phyloP scores from a whole-genome alignment of 163 green algal genomes.

The Scenedesmus sp. region DNA sequence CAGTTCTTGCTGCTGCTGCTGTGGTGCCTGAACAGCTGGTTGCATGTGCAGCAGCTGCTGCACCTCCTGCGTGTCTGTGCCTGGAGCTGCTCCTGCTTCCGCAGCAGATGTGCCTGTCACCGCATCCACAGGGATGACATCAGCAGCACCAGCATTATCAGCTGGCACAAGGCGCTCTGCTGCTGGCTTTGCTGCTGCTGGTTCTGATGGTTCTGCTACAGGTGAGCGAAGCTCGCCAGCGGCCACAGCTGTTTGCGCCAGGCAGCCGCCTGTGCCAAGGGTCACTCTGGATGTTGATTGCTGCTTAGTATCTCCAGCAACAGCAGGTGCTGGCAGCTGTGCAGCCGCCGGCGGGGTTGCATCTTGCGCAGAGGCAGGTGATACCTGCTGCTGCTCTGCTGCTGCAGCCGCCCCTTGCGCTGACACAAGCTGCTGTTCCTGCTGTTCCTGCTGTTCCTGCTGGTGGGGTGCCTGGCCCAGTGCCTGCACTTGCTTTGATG shows the following conservation, averaged over 20 bases:
- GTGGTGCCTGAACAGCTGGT: background rate
- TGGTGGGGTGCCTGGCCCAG: background rate
- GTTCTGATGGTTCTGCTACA: background rate
- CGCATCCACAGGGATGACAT: background rate
- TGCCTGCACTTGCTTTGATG: background rate
- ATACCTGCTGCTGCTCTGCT: background rate
- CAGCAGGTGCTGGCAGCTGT: background rate
- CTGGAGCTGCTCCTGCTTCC: background rate
- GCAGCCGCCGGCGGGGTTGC: background rate
- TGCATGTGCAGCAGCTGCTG: background rate
- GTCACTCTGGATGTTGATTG: background rate
- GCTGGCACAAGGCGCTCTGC: background rate
- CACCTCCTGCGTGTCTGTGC: background rate
- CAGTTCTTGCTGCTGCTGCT: background rate
- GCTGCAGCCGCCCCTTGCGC: background rate
- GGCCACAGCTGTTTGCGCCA: background rate
- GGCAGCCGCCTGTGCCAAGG: background rate
- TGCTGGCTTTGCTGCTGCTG: background rate
- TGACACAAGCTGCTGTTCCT: background rate
- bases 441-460: background rate
- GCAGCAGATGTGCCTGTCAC: background rate
- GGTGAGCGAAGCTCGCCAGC: background rate
- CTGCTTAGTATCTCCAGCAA: background rate
- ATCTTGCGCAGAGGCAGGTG: background rate
- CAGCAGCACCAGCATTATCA: background rate